These are phyloP conservation scores for Irpex sp. DNA, from an alignment of 1,284 basidiomycete species.

Conservation along the genomic window DNA sequence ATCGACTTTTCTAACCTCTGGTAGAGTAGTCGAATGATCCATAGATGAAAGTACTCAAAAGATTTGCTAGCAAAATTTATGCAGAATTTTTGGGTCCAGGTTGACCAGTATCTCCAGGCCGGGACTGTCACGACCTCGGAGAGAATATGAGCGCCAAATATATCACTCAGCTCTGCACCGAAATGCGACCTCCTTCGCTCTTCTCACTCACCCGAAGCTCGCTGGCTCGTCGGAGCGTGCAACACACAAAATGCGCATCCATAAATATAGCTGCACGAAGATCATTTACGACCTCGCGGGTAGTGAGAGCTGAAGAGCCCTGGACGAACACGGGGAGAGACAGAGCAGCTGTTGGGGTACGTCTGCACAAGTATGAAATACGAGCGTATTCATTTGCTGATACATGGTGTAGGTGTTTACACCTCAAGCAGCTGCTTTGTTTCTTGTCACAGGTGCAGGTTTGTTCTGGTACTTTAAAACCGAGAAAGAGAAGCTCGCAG, in stretches of 20 bases:
- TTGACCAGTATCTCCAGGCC: too few species aligned
- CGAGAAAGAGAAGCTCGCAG: constrained; percentile 79
- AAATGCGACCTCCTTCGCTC: background rate
- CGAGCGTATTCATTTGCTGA: background rate
- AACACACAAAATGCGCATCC: background rate
- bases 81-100: too few species aligned
- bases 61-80: too few species aligned
- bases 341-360: constrained; percentile 38
- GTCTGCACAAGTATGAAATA: constrained; percentile 5
- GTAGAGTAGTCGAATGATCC: too few species aligned
- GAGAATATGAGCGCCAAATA: background rate
- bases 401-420: constrained; percentile 72
- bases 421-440: constrained; percentile 76
- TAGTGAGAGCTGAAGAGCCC: background rate
- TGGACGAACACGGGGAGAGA: constrained; percentile 26
- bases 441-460: constrained; percentile 76
- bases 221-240: background rate
- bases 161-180: background rate
- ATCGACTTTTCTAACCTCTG: too few species aligned
- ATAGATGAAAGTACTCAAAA: too few species aligned
- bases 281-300: background rate
- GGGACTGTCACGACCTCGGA: background rate
- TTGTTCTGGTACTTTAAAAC: constrained; percentile 86
- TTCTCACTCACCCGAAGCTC: background rate
- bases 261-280: background rate